Evolutionary conservation across 148 eudicot genomes (phyloP), one percentile per base, ranked within the genome.

Genomic region (Pouteria glomerata): DNA sequence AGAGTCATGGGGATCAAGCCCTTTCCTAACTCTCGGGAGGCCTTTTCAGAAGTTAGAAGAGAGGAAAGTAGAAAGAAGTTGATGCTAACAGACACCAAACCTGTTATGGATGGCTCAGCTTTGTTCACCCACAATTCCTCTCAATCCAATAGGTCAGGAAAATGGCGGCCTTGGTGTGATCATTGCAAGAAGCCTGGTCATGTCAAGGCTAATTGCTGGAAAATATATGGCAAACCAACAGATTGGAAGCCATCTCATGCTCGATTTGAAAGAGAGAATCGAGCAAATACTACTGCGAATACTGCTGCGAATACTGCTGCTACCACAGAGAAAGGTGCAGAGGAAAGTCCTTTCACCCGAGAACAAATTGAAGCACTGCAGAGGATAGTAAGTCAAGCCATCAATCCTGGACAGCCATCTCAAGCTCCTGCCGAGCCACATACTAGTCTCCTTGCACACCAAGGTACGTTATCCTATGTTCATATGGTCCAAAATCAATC

Each of bases 81-180:
- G 0, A 71, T 71, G 66, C 11, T 56, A 34, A 51, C 52, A 18
- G 13, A 41, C 27, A 6, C 42, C 2, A 34, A 41, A 41, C 4
- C 4, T 41, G 4, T 11, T 41, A 11, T 11, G 6, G 10, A 39
- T 4, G 44, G 44, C 5, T 39, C 44, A 39, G 44, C 0, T 4
- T 4, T 39, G 10, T 0, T 4, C 1, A 44, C n/a, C 24, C 26
- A 69, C 23, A 21, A 14, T 3, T 70, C 39, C 2, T 16, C 67
- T 2, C 42, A 57, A 0, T n/a, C n/a, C 44, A 45, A 0, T 48
- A 8, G 45, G 39, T 11, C 8, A 59, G 50, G 26, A 47, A 27
- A 8, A 23, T 11, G 53, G 13, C 7, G 59, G 34, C 75, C 59
- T 2, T 72, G 58, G 68, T 72, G 68, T 72, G 68, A 72, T 21